These are phyloP conservation scores for Chlamydomonas asymmetrica DNA, from an alignment of 139 green algal genomes.

Conservation along the genomic window DNA sequence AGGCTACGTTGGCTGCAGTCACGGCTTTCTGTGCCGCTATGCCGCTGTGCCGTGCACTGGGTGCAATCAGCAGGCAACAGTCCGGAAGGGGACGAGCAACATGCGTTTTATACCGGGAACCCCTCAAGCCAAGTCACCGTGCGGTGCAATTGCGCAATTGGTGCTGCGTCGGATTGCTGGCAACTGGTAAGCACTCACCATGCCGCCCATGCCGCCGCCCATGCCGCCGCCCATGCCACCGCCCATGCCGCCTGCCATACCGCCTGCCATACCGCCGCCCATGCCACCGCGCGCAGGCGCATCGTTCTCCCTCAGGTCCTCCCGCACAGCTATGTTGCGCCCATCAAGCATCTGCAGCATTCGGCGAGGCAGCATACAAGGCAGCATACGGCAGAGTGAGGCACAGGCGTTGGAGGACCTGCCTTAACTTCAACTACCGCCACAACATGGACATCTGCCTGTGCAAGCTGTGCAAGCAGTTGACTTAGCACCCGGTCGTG, in stretches of 20 bases:
- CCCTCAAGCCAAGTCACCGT: background rate
- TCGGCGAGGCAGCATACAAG: background rate
- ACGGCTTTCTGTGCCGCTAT: no score
- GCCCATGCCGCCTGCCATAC: background rate
- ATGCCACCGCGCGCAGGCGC: no score
- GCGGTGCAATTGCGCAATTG: background rate
- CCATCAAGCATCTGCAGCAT: constrained; percentile 35
- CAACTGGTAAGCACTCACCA: background rate
- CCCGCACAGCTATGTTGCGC: constrained; percentile 50
- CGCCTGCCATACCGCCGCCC: constrained; percentile 1
- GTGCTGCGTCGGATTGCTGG: background rate
- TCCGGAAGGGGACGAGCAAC: no score
- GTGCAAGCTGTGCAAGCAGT: no score
- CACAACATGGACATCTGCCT: no score
- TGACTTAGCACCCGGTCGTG: no score
- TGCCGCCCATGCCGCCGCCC: background rate
- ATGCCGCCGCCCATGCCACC: background rate
- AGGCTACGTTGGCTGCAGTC: no score
- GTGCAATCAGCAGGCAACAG: no score
- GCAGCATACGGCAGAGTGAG: background rate
- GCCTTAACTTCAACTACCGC: no score
- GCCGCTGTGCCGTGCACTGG: no score
- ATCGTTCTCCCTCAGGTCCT: constrained; percentile 71
- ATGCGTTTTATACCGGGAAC: no score
- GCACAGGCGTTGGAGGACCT: constrained; percentile 20